Percentiles rank a stretch among this genome's conserved stretches.
Conservation (phyloP, 1,284 basidiomycete species). For the Cutaneotrichosporon curvatum region DNA sequence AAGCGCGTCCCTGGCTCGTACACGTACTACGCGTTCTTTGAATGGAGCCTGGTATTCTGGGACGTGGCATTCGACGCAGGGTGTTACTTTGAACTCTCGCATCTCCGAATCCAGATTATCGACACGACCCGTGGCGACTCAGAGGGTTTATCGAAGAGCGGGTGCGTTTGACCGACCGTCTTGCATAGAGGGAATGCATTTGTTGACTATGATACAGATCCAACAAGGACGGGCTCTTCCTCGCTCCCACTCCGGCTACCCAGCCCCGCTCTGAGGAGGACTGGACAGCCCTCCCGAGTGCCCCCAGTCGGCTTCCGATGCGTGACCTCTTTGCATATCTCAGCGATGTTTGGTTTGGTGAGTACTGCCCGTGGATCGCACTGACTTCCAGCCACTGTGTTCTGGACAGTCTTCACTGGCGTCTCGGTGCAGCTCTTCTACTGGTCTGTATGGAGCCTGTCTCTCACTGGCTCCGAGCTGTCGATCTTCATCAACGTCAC, state of each 20-base stretch:
- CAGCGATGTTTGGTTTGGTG: conserved; percentile 40
- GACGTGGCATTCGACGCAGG: conserved; percentile 73
- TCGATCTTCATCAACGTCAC: conserved; percentile 62
- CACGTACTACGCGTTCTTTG: conserved; percentile 74
- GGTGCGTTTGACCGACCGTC: conserved; percentile 10
- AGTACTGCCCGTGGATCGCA: conserved; percentile 3
- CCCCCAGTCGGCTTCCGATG: conserved; percentile 4
- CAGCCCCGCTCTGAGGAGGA: conserved; percentile 13
- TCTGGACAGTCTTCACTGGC: conserved; percentile 80
- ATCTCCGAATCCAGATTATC: conserved; percentile 15
- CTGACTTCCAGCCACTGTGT: conserved; percentile 62
- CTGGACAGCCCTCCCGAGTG: conserved; percentile 16
- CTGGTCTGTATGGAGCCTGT: conserved; percentile 81
- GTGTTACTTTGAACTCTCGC: conserved; percentile 55
- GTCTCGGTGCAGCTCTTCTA: conserved; percentile 82
- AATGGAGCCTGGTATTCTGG: conserved; percentile 74
- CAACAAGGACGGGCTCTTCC: conserved; percentile 4
- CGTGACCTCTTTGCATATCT: conserved; percentile 25
- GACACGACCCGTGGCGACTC: conserved; percentile 13
- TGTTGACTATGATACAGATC: conserved; percentile 8
- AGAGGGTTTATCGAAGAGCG: conserved; percentile 6
- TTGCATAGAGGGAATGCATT: conserved; percentile 1
- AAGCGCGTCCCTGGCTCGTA: conserved; percentile 74
- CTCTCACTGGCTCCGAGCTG: conserved; percentile 61
- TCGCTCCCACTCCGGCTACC: conserved; percentile 4